These are phyloP conservation scores for Cladosporium colombiae DNA, from an alignment of 2,329 filamentous ascomycete species.

Conservation along the genomic window DNA sequence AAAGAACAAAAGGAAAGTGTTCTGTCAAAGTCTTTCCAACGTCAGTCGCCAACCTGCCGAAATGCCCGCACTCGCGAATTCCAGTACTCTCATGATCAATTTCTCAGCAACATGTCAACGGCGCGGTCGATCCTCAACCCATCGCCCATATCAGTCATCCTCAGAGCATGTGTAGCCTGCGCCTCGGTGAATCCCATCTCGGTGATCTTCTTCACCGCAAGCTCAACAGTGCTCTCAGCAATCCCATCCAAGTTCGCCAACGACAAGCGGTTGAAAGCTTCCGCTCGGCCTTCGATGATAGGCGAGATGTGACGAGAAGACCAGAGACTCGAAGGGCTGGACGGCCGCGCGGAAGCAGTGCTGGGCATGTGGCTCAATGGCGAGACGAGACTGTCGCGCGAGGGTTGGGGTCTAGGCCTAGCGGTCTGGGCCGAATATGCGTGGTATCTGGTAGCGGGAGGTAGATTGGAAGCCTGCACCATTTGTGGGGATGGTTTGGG, in stretches of 20 bases:
- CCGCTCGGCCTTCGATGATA: conserved; percentile 15
- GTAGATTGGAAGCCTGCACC: neutral
- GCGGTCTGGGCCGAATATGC: neutral
- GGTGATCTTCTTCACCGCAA: conserved; percentile 58
- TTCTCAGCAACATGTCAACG: conserved; percentile 53
- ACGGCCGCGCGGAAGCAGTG: conserved; percentile 10
- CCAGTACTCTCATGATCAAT: neutral
- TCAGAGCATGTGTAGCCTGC: conserved; percentile 58
- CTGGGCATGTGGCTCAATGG: neutral
- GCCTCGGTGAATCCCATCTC: conserved; percentile 60
- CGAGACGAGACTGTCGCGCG: conserved; percentile 6
- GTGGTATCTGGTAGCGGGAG: conserved; percentile 3
- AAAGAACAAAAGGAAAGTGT: neutral
- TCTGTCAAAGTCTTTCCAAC: neutral
- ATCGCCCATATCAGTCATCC: conserved; percentile 61
- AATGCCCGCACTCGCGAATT: neutral
- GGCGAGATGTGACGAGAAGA: conserved; percentile 16
- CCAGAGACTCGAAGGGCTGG: conserved; percentile 25
- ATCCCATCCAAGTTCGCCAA: conserved; percentile 27
- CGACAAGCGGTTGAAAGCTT: conserved; percentile 15
- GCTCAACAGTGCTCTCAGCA: conserved; percentile 56
- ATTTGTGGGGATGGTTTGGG: neutral
- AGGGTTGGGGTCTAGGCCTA: neutral
- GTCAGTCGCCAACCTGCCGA: neutral
- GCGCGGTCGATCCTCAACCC: conserved; percentile 60